Evolutionary conservation across 129 eudicot genomes (phyloP), one percentile per base, ranked within the genome.

Genomic region (Pseudognaphalium luteoalbum): DNA sequence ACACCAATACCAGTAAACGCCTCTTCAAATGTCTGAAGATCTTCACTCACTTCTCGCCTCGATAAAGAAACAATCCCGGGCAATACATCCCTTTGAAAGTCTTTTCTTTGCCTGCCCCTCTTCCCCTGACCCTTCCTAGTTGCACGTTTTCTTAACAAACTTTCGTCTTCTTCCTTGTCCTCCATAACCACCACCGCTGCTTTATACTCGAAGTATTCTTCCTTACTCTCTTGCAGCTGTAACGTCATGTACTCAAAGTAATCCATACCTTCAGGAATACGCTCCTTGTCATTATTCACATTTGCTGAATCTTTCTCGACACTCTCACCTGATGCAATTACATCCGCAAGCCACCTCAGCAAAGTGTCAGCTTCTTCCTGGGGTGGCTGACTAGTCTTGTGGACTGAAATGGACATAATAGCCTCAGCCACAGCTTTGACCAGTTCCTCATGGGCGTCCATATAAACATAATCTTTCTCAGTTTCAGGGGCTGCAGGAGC

Each of bases 201-300:
- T 47, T 47, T 47, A 47, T 47, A 71, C 68, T 47, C 56, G 0
- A 47, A 47, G 21, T 71, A 33, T 56, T 85, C 76, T 62, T 77
- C 84, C 56, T 78, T 73, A 0, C 70, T 37, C 16, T 87, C 96
- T 75, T 87, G 73, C 80, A 89, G 68, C 66, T 78, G 87, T 60
- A 89, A 71, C n/a, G 96, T 87, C 97, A 89, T 85, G 83, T 81
- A 85, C 70, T 91, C 97, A 12, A 91, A 91, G 83, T 85, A 76
- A 84, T 91, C 97, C 90, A 91, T 75, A 9, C 90, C 90, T 32
- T 83, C 78, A 3, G 91, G 91, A 70, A 84, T 39, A 54, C 71
- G 51, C 28, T 85, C 90, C 71, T 85, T 76, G 57, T 33, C 34
- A 44, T 9, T 21, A 17, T 57, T 57, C 62, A 62, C 58, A 9